Conservation (phyloP, 2,329 filamentous ascomycete genomes). For the Neofusicoccum sp. region DNA sequence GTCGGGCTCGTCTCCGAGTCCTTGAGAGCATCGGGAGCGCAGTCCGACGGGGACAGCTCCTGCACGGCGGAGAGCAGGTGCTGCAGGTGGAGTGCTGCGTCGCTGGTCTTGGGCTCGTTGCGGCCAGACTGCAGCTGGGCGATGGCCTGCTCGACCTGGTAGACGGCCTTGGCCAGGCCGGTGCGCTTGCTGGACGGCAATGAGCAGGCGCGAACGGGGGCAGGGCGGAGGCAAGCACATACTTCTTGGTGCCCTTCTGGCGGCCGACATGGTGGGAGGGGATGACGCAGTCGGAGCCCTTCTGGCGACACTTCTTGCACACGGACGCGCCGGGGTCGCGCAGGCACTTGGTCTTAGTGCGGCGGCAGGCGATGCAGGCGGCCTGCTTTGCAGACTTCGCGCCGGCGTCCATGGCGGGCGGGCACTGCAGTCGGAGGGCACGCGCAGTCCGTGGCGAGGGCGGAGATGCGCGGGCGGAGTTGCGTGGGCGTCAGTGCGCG, state of each 20-base stretch:
- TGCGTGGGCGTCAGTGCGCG: no score
- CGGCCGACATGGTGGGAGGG: conserved; percentile 70
- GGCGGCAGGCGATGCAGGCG: conserved; percentile 65
- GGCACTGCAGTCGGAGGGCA: not conserved
- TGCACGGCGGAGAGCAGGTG: conserved; percentile 3
- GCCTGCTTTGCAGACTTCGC: conserved; percentile 42
- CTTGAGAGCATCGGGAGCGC: conserved; percentile 23
- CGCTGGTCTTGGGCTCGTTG: conserved; percentile 2
- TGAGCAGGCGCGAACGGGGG: conserved; percentile 21
- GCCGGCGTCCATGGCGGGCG: not conserved
- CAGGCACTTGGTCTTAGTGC: conserved; percentile 70
- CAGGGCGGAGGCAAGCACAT: conserved; percentile 29
- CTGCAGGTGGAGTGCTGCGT: conserved; percentile 1
- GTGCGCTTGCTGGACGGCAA: conserved; percentile 64
- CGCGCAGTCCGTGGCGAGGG: not conserved
- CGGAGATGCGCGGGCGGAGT: not conserved
- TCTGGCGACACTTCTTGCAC: conserved; percentile 65
- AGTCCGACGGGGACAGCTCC: conserved; percentile 48
- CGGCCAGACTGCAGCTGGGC: conserved; percentile 15
- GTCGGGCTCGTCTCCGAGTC: conserved; percentile 28
- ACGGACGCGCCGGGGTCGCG: conserved; percentile 54
- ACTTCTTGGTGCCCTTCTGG: conserved; percentile 79
- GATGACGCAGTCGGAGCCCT: conserved; percentile 64
- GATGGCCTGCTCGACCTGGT: conserved; percentile 70
- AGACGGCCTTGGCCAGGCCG: conserved; percentile 73